These are phyloP conservation scores for Blepharisma undulans DNA, from an alignment of 169 alveolate species.

Conservation along the genomic window DNA sequence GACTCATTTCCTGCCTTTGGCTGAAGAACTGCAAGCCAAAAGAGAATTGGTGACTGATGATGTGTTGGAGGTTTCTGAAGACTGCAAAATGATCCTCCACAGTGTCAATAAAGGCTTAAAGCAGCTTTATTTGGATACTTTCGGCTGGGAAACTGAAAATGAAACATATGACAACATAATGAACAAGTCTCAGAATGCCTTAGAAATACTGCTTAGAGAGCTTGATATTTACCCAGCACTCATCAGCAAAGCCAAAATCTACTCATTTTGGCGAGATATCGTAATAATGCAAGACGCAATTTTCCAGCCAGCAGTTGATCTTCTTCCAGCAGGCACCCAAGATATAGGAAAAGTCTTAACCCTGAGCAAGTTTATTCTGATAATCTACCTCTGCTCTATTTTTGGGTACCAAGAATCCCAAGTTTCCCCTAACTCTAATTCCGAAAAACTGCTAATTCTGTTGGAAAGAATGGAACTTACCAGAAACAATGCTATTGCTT, in stretches of 20 bases:
- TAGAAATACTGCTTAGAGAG: conserved; percentile 53
- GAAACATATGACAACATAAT: conserved; percentile 25
- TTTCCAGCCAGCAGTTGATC: conserved; percentile 6
- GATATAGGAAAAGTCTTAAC: conserved; percentile 51
- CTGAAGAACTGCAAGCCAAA: not conserved
- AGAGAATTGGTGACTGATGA: conserved; percentile 39
- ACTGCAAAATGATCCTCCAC: conserved; percentile 36
- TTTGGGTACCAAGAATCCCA: conserved; percentile 25
- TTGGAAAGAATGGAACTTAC: conserved; percentile 69
- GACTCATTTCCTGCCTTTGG: conserved; percentile 51
- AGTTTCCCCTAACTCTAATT: not conserved
- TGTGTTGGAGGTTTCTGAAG: conserved; percentile 16
- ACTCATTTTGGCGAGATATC: conserved; percentile 38
- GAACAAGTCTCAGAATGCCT: conserved; percentile 42
- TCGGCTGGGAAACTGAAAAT: conserved; percentile 50
- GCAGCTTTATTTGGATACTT: not conserved
- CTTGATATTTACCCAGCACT: conserved; percentile 62
- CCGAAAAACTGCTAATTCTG: conserved; percentile 57
- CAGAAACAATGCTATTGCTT: not conserved
- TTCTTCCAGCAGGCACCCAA: not conserved
- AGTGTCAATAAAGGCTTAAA: conserved; percentile 45
- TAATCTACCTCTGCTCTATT: conserved; percentile 19
- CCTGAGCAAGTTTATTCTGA: conserved; percentile 53
- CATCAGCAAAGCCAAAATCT: conserved; percentile 46
- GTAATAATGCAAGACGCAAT: conserved; percentile 13